Evolutionary conservation across 352 stramenopile species (phyloP).

Genomic region (Phytophthora pinifolia): DNA sequence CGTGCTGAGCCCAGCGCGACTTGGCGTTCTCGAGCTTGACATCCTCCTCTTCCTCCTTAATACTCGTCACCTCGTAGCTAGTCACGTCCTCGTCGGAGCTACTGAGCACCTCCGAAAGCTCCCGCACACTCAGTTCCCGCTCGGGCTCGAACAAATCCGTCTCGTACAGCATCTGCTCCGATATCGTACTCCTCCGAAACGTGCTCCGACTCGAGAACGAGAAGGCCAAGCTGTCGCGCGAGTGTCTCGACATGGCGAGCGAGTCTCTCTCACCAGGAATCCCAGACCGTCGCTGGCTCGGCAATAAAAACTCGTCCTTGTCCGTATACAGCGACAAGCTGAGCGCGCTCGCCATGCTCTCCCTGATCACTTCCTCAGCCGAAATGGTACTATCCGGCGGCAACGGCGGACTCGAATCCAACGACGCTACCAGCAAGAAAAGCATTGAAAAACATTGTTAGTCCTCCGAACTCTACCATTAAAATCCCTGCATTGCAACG

Average conservation of each 20-base stretch:
- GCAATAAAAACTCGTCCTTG: conserved; percentile 63
- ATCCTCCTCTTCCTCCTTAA: conserved; percentile 84
- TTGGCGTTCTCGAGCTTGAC: conserved; percentile 83
- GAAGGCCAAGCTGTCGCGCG: conserved; percentile 49
- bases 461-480: background rate
- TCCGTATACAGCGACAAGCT: conserved; percentile 75
- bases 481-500: conserved; percentile 16
- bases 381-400: conserved; percentile 83
- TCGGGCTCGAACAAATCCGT: conserved; percentile 84
- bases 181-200: conserved; percentile 78
- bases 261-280: conserved; percentile 35
- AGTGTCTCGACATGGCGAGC: conserved; percentile 37
- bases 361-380: conserved; percentile 85
- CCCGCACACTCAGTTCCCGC: conserved; percentile 65
- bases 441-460: conserved; percentile 1
- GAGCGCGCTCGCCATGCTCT: conserved; percentile 78
- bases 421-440: conserved; percentile 34
- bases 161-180: conserved; percentile 84
- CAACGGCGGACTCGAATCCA: conserved; percentile 67
- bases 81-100: conserved; percentile 60
- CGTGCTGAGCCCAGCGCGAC: conserved; percentile 82
- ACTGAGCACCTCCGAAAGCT: conserved; percentile 78
- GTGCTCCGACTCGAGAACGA: conserved; percentile 83
- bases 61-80: conserved; percentile 78
- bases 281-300: conserved; percentile 33